A percentile compares a stretch with the other conserved stretches of the same genome.
Evolutionary conservation across 2,329 filamentous ascomycete genomes (phyloP).

Genomic region (Diaporthe sp.): DNA sequence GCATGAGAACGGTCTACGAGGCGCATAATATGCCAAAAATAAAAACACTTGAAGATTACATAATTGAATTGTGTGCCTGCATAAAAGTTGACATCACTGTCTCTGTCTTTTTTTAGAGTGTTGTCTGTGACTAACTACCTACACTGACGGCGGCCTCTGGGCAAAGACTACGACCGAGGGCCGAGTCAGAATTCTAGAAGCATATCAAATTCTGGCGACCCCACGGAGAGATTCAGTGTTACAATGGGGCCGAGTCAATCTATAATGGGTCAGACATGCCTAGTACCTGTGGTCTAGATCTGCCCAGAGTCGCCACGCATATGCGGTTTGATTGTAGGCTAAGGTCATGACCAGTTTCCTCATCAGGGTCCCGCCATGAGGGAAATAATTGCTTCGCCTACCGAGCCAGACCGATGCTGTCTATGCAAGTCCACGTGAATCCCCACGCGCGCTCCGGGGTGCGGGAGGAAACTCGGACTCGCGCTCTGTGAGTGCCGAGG

Average conservation of each 20-base stretch:
- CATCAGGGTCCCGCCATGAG: background rate
- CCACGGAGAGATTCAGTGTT: background rate
- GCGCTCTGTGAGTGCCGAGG: constrained; percentile 7
- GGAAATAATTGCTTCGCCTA: background rate
- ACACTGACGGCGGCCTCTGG: background rate
- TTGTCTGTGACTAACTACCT: background rate
- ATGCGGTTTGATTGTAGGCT: too few species aligned
- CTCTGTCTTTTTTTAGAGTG: background rate
- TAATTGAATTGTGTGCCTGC: background rate
- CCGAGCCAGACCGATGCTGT: background rate
- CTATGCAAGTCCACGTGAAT: background rate
- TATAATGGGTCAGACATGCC: background rate
- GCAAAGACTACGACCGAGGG: background rate
- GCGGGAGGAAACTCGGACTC: background rate
- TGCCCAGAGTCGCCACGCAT: background rate
- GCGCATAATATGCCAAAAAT: background rate
- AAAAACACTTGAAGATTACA: too few species aligned
- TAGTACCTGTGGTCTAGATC: background rate
- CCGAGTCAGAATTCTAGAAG: background rate
- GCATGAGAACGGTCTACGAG: background rate
- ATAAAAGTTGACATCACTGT: background rate
- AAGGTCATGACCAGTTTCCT: background rate
- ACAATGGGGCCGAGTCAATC: background rate
- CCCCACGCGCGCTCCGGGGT: too few species aligned
- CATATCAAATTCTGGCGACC: background rate